Evolutionary conservation across 2,329 filamentous ascomycete genomes (phyloP).

Genomic region (Colletotrichum incanum): DNA sequence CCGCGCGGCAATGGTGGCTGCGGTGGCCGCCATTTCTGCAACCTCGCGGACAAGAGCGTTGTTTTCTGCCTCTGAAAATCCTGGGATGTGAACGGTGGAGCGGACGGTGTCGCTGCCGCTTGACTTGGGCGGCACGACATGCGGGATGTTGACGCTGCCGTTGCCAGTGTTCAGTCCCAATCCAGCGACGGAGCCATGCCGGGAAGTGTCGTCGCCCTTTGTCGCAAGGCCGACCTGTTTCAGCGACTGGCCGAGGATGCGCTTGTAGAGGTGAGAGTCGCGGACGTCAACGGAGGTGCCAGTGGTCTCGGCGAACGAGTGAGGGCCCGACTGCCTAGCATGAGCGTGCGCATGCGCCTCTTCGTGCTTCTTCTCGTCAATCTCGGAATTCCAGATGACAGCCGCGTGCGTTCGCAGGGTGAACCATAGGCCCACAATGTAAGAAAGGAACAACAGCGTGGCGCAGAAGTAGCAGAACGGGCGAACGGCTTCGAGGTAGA

Average conservation of each 20-base stretch:
- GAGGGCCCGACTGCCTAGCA: conserved; percentile 54
- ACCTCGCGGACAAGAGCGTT: conserved; percentile 87
- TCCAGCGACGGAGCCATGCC: conserved; percentile 55
- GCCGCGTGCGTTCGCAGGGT: conserved; percentile 96
- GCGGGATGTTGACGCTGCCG: conserved; percentile 69
- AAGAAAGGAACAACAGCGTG: conserved; percentile 88
- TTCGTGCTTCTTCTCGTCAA: conserved; percentile 81
- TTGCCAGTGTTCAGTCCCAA: conserved; percentile 52
- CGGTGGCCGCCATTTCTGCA: conserved; percentile 93
- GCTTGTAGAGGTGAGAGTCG: conserved; percentile 91
- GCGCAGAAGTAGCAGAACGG: conserved; percentile 95
- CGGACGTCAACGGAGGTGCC: conserved; percentile 77
- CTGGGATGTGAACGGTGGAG: conserved; percentile 71
- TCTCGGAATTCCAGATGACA: conserved; percentile 94
- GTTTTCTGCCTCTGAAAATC: conserved; percentile 87
- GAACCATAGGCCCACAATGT: conserved; percentile 94
- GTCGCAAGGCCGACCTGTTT: conserved; percentile 82
- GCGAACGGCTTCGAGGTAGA: conserved; percentile 91
- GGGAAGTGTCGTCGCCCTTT: conserved; percentile 63
- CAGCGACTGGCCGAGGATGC: conserved; percentile 91
- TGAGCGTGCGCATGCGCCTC: conserved; percentile 58
- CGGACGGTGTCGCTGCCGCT: conserved; percentile 58
- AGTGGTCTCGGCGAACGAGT: conserved; percentile 62
- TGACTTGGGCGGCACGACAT: conserved; percentile 82
- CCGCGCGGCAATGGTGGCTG: conserved; percentile 87